phyloP scores from a whole-genome alignment of 1,284 basidiomycete genomes.

The Malassezia dermatis region DNA sequence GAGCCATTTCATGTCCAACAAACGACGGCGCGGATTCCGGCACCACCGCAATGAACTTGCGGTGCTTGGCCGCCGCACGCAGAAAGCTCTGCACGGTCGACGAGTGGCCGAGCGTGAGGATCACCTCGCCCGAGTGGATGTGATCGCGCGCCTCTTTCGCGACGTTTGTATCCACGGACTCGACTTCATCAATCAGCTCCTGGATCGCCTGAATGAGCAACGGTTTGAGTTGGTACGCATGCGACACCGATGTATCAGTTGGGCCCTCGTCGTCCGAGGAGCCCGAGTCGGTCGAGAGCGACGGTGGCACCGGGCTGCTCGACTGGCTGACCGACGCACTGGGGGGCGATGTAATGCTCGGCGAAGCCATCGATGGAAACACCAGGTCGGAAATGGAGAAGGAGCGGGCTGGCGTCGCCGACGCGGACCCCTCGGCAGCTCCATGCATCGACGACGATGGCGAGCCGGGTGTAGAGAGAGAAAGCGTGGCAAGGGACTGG shows the following conservation, averaged over 20 bases:
- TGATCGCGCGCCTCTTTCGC: slow-evolving; percentile 90
- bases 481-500: slow-evolving; percentile 23
- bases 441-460: slow-evolving; percentile 16
- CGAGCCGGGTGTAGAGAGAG: slow-evolving; percentile 18
- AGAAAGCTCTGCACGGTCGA: slow-evolving; percentile 93
- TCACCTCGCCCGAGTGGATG: slow-evolving; percentile 93
- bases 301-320: background rate
- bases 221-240: slow-evolving; percentile 46
- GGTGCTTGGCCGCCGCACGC: slow-evolving; percentile 74
- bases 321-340: background rate
- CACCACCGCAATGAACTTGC: slow-evolving; percentile 91
- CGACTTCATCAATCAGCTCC: slow-evolving; percentile 83
- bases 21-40: slow-evolving; percentile 85
- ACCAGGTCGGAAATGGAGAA: slow-evolving; percentile 44
- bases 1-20: slow-evolving; percentile 72
- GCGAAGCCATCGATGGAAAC: slow-evolving; percentile 1
- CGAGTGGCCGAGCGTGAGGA: slow-evolving; percentile 77
- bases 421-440: background rate
- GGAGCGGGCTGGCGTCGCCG: slow-evolving; percentile 7
- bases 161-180: slow-evolving; percentile 87
- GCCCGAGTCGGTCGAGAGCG: background rate
- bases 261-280: slow-evolving; percentile 6
- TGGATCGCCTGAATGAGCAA: slow-evolving; percentile 50
- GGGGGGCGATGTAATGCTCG: background rate
- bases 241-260: slow-evolving; percentile 8